Base-by-base conservation (phyloP, 139 green algal species). In the Picochlorum sp. region DNA sequence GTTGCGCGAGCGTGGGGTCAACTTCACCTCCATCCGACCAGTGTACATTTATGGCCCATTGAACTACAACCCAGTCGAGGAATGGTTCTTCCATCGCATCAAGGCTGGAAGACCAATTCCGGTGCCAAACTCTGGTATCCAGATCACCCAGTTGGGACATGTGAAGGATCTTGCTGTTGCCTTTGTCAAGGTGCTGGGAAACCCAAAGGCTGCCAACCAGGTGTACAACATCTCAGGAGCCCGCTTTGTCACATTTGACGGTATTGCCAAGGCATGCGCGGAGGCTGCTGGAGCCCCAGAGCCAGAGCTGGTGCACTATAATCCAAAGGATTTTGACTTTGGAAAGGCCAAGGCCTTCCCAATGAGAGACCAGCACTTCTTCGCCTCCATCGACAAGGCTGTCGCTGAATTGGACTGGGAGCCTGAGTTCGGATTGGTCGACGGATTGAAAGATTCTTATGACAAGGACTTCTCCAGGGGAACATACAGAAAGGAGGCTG, bases 11-110 rank as follows among this genome's bases (percentile, higher is more conserved):
- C 67, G 67, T 49, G 90, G 86, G 58, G 79, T 95, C 30, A 89
- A 85, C 79, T 98, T 74, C 69, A 98, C 92, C 26, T 85, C 68
- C 47, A 64, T 98, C 13, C 83, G 92, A 20, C 92, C 92, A 11
- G 90, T 98, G 15, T 98, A 98, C 86, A 98, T 98, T 79, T 97
- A 97, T 76, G 89, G 82, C 49, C 90, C 92, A 6, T 79, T 97
- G n/a, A 98, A 98, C 82, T 98, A 98, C 84, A 98, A 98, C 82
- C 92, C 92, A 1, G 89, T 97, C 30, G 91, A 97, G 83, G 87
- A 94, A 77, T 92, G 75, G 69, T 91, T 92, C 66, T 87, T 91
- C 77, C 87, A 95, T 62, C 72, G 89, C 56, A 78, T 98, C 66
- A 80, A 78, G 64, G 90, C 89, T 3, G 87, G 86, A 26, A 72